These are phyloP conservation scores for Gossypium armourianum DNA, from an alignment of 441 rosid genomes.

Conservation along the genomic window DNA sequence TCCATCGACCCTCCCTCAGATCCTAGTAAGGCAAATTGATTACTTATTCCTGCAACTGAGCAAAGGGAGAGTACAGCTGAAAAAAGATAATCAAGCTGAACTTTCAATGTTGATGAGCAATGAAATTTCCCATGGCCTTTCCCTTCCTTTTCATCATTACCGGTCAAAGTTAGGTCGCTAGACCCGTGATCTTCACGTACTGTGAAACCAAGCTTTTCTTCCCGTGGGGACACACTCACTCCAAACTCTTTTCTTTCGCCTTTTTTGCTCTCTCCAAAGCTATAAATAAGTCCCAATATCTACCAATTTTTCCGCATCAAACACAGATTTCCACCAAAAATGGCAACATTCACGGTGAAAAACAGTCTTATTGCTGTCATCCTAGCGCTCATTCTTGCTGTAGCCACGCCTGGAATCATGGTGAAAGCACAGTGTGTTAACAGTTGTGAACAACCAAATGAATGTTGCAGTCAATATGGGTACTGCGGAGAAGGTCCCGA, in stretches of 20 bases:
- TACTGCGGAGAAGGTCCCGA: not conserved
- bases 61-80: not conserved
- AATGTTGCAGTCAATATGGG: conserved; percentile 5
- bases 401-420: not conserved
- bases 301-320: not conserved
- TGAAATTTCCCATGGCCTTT: not conserved
- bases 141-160: not conserved
- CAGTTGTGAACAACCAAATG: not conserved
- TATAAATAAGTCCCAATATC: not conserved
- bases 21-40: not conserved
- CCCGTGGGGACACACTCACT: not conserved
- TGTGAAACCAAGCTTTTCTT: not conserved
- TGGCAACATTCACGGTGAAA: not conserved
- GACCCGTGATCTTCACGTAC: not conserved
- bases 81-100: not conserved
- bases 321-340: not conserved
- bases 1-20: not conserved
- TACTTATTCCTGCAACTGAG: not conserved
- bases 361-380: not conserved
- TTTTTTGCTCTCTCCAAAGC: not conserved
- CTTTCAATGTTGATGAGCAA: not conserved
- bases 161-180: not conserved
- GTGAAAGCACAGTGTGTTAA: conserved; percentile 3
- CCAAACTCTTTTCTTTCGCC: not conserved
- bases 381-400: not conserved